Percentiles rank a stretch among this genome's conserved stretches.
Conservation (phyloP, 805 yeast species). For the Metschnikowia rubicola region DNA sequence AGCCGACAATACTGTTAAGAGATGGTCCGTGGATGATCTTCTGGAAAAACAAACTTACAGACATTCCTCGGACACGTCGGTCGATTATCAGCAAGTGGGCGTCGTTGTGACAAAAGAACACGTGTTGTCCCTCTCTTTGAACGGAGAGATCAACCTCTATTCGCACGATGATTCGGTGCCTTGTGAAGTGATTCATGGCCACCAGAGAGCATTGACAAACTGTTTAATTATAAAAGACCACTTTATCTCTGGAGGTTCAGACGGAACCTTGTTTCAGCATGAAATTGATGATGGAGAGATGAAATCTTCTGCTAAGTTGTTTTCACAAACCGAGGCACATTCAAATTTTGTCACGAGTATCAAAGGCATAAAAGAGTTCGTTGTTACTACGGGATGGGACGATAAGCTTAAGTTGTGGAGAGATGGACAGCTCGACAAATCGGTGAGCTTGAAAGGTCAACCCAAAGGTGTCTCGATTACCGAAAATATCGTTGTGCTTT, state of each 20-base stretch:
- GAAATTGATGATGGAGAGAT: slow-evolving; percentile 20
- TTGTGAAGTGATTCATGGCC: slow-evolving; percentile 59
- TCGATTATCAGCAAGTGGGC: slow-evolving; percentile 76
- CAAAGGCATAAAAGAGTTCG: slow-evolving; percentile 23
- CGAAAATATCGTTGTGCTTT: slow-evolving; percentile 26
- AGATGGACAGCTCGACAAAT: slow-evolving; percentile 11
- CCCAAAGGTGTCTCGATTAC: slow-evolving; percentile 33
- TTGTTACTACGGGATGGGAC: slow-evolving; percentile 82
- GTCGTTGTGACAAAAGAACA: slow-evolving; percentile 61
- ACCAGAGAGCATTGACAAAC: slow-evolving; percentile 78
- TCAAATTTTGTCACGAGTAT: slow-evolving; percentile 63
- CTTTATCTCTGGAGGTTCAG: slow-evolving; percentile 70
- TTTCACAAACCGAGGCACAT: slow-evolving; percentile 44
- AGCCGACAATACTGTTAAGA: slow-evolving; percentile 73
- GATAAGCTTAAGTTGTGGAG: slow-evolving; percentile 55
- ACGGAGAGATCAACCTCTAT: slow-evolving; percentile 70
- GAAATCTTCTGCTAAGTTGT: neutral
- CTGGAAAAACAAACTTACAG: slow-evolving; percentile 48
- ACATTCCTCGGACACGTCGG: slow-evolving; percentile 22
- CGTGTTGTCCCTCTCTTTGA: slow-evolving; percentile 62
- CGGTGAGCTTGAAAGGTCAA: slow-evolving; percentile 25
- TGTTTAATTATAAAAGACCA: slow-evolving; percentile 28
- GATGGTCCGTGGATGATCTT: slow-evolving; percentile 49
- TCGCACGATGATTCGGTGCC: slow-evolving; percentile 28
- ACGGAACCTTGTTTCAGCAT: slow-evolving; percentile 74